Conservation (phyloP, 208 protist genomes). For the Porcisia deanei region DNA sequence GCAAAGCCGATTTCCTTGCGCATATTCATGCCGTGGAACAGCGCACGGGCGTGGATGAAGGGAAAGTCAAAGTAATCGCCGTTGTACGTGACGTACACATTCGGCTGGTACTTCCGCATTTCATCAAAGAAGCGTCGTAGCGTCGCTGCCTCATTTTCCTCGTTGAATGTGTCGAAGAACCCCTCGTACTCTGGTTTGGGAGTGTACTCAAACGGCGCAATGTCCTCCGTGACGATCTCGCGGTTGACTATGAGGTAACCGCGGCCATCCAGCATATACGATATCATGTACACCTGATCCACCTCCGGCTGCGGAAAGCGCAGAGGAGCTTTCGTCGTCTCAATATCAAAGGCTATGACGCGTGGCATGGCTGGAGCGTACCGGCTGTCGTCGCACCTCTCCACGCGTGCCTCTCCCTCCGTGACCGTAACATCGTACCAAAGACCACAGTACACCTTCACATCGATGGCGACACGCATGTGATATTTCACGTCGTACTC, state of each 20-base stretch:
- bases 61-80: slow-evolving; percentile 99
- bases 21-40: slow-evolving; percentile 88
- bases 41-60: slow-evolving; percentile 97
- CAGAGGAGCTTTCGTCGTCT: slow-evolving; percentile 99
- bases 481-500: slow-evolving; percentile 99
- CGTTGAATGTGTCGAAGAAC: slow-evolving; percentile 98
- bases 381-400: slow-evolving; percentile 81
- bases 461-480: slow-evolving; percentile 97
- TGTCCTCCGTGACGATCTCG: slow-evolving; percentile 98
- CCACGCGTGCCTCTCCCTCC: slow-evolving; percentile 70
- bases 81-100: slow-evolving; percentile 99
- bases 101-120: slow-evolving; percentile 95
- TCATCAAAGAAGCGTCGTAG: slow-evolving; percentile 97
- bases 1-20: slow-evolving; percentile 88
- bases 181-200: slow-evolving; percentile 98
- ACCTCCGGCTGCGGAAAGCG: slow-evolving; percentile 98
- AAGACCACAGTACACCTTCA: slow-evolving; percentile 92
- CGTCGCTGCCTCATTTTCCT: slow-evolving; percentile 92
- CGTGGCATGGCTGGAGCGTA: slow-evolving; percentile 92
- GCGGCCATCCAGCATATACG: slow-evolving; percentile 99
- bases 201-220: slow-evolving; percentile 99
- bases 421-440: slow-evolving; percentile 96
- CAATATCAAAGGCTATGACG: slow-evolving; percentile 98
- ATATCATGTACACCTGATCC: slow-evolving; percentile 99
- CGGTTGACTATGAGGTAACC: slow-evolving; percentile 99